Evolutionary conservation across 2,329 filamentous ascomycete species (phyloP), one percentile per base, ranked within the genome.

Genomic region (Epichloe sylvatica): DNA sequence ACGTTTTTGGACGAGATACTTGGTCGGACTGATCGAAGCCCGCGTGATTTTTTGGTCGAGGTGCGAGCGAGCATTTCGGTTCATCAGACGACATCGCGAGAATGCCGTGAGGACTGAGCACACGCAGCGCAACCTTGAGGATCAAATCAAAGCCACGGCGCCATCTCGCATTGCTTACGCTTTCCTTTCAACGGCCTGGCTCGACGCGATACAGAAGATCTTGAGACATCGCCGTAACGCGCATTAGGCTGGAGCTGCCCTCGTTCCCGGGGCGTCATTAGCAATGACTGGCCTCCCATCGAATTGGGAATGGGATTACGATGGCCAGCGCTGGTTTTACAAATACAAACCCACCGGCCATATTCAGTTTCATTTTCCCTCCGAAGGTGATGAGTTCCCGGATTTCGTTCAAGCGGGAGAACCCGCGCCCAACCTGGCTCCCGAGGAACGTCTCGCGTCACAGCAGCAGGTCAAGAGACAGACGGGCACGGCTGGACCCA

Each of bases 281-380:
- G 13, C 45, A 35, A 66, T 65, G 62, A 49, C 59, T 19, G 64
- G 61, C 45, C 70, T 80, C 34, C 75, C 75, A 2, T 64, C 69
- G 7, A 73, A 73, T 49, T 80, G 77, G 77, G 74, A 77, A 51
- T 70, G 65, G 57, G 77, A 79, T 60, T 78, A 79, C 56, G 76
- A 80, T 54, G 76, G 76, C 48, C 56, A 55, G 19, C 71, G 77
- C 25, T 80, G 77, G 77, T 73, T 78, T 62, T 80, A 76, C 59
- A 70, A 69, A 47, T 78, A 76, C 64, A 73, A 68, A 54, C 64
- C 76, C 23, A 77, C 72, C 8, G 76, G 76, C 9, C 64, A 72
- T 36, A 62, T 72, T 15, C 77, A 80, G 59, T 80, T 72, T 57
- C 72, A 73, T 51, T 80, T 79, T 53, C 77, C 77, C 5, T 69